These are phyloP conservation scores for Fusarium haematococcum DNA, from an alignment of 2,329 filamentous ascomycete genomes.

Conservation along the genomic window DNA sequence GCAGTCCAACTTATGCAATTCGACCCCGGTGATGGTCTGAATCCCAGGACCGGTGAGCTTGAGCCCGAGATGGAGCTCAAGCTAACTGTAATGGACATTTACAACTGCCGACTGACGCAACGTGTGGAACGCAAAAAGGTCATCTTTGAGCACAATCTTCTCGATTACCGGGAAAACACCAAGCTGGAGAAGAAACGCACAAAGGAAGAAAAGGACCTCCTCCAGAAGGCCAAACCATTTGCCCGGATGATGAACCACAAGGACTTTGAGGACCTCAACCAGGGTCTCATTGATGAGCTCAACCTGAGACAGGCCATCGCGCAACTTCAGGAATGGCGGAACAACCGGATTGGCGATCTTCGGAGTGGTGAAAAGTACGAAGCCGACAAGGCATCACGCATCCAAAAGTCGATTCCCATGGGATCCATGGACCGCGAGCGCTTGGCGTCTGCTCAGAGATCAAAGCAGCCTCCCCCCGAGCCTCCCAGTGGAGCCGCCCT, in stretches of 20 bases:
- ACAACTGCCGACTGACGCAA: conserved; percentile 91
- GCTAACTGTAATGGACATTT: conserved; percentile 98
- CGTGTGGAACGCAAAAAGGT: conserved; percentile 96
- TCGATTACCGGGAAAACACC: conserved; percentile 93
- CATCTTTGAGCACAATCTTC: conserved; percentile 92
- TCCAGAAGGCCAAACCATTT: conserved; percentile 96
- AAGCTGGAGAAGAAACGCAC: conserved; percentile 93
- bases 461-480: conserved; percentile 75
- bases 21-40: conserved; percentile 93
- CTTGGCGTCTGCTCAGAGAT: conserved; percentile 77
- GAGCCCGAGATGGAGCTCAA: conserved; percentile 98
- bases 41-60: conserved; percentile 83
- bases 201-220: conserved; percentile 91
- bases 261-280: conserved; percentile 88
- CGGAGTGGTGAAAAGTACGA: conserved; percentile 93
- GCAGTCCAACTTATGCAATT: conserved; percentile 99
- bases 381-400: conserved; percentile 82
- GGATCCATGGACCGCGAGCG: conserved; percentile 86
- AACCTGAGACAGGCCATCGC: conserved; percentile 89
- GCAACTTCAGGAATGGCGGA: conserved; percentile 94
- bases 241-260: conserved; percentile 95
- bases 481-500: conserved; percentile 80
- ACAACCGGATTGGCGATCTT: conserved; percentile 84
- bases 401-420: conserved; percentile 77
- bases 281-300: conserved; percentile 89